Evolutionary conservation across 352 stramenopile species (phyloP), one percentile per base, ranked within the genome.

Genomic region (Phytophthora rubi): DNA sequence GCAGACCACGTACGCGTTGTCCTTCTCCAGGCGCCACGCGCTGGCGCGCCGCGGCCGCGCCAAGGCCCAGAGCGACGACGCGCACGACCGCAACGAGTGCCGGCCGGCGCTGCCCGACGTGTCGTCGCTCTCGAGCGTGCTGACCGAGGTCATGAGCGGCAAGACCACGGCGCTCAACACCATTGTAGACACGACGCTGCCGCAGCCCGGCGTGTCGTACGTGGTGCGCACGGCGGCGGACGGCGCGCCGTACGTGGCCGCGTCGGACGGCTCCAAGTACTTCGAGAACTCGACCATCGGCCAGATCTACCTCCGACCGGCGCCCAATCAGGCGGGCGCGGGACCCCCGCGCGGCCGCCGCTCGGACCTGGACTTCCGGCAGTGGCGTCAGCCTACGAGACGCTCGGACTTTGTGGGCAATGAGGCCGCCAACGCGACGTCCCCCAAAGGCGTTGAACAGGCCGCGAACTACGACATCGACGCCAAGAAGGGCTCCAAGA

Each of bases 81-180:
- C 39, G 9, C 58, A 69, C 21, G 60, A 59, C 6, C 23, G 33
- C 33, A 39, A 70, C 48, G 55, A 70, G 18, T 60, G 59, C 30
- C 21, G 23, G 6, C 47, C 60, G 26, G 64, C 47, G 30, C 62
- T 59, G 2, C 58, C 45, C 26, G 56, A 42, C 13, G 76, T 86
- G n/a, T 89, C 81, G 12, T 89, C 81, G 9, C 76, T 89, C 39
- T 86, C 81, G 2, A 80, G 70, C 30, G 81, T 82, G 16, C 49
- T 89, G 6, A 80, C 74, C 4, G 76, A 89, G 55, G 76, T 89
- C 0, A 82, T 89, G 65, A 75, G 68, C 13, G 79, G 71, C 32
- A 70, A 76, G 53, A 79, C 76, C 5, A 68, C 68, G 42, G 76
- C 78, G 5, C 62, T 85, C 9, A 77, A 80, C 49, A 85, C 74